These are phyloP conservation scores for Metschnikowia sp. DNA, from an alignment of 805 yeast species.

Conservation along the genomic window DNA sequence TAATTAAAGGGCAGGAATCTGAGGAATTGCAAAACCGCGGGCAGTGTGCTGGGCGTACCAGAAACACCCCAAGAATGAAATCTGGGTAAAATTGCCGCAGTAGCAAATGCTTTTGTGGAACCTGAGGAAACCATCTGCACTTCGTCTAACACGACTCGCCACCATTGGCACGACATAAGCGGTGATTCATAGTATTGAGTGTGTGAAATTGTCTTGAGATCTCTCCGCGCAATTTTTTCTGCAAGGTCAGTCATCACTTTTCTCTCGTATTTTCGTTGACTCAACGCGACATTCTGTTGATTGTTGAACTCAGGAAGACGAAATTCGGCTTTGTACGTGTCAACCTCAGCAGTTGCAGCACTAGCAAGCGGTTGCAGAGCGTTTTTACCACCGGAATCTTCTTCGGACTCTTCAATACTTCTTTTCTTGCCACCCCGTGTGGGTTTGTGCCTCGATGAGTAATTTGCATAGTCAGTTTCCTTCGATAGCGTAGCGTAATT, in stretches of 20 bases:
- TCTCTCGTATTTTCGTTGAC: constrained; percentile 14
- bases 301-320: constrained; percentile 4
- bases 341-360: constrained; percentile 4
- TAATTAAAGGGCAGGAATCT: constrained; percentile 62
- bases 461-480: constrained; percentile 78
- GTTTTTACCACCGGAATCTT: neutral
- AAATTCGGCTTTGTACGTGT: constrained; percentile 13
- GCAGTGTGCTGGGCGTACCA: constrained; percentile 85
- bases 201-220: constrained; percentile 12
- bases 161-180: constrained; percentile 74
- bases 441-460: constrained; percentile 54
- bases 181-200: constrained; percentile 63
- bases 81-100: constrained; percentile 76
- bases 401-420: constrained; percentile 1
- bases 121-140: constrained; percentile 87
- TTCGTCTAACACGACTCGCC: constrained; percentile 89
- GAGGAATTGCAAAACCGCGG: constrained; percentile 66
- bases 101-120: constrained; percentile 71
- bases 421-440: constrained; percentile 30
- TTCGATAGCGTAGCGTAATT: constrained; percentile 68
- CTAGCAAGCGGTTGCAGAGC: neutral
- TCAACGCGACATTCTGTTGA: constrained; percentile 8
- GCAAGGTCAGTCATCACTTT: constrained; percentile 13
- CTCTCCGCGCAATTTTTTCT: constrained; percentile 9
- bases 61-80: constrained; percentile 96